Conservation (phyloP, 805 yeast genomes). For the Komagataella populi region DNA sequence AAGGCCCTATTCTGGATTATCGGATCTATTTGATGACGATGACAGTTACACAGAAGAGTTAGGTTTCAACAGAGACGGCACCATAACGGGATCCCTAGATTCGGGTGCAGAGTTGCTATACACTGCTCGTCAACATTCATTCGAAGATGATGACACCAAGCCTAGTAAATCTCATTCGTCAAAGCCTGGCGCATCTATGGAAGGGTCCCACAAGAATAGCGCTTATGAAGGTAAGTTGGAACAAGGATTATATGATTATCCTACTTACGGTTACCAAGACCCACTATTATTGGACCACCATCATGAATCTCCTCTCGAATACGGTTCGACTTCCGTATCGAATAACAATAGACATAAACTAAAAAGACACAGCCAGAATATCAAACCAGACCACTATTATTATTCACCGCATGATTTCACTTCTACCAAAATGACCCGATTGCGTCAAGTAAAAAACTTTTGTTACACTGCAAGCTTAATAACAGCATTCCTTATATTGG, state of each 20-base stretch:
- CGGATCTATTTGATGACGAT: conserved; percentile 33
- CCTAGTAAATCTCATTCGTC: conserved; percentile 5
- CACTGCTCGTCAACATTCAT: background rate
- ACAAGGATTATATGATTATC: background rate
- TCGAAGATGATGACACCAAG: conserved; percentile 6
- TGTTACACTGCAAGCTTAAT: conserved; percentile 31
- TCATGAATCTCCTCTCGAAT: background rate
- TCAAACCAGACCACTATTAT: conserved; percentile 10
- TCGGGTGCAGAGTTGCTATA: conserved; percentile 3
- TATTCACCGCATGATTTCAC: conserved; percentile 24
- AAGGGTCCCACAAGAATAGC: background rate
- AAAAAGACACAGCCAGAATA: conserved; percentile 2
- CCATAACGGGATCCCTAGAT: conserved; percentile 2
- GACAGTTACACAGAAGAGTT: conserved; percentile 28
- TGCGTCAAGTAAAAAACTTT: conserved; percentile 16
- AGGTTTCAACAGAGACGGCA: conserved; percentile 14
- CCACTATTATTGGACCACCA: background rate
- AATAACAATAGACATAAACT: background rate
- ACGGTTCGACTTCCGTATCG: background rate
- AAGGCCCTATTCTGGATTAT: conserved; percentile 52
- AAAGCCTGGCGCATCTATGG: background rate
- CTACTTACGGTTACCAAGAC: background rate
- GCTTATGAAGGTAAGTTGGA: background rate
- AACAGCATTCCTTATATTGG: conserved; percentile 44
- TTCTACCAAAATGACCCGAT: conserved; percentile 14